phyloP scores from a whole-genome alignment of 176 grass and related monocot species.

The Poa annua region DNA sequence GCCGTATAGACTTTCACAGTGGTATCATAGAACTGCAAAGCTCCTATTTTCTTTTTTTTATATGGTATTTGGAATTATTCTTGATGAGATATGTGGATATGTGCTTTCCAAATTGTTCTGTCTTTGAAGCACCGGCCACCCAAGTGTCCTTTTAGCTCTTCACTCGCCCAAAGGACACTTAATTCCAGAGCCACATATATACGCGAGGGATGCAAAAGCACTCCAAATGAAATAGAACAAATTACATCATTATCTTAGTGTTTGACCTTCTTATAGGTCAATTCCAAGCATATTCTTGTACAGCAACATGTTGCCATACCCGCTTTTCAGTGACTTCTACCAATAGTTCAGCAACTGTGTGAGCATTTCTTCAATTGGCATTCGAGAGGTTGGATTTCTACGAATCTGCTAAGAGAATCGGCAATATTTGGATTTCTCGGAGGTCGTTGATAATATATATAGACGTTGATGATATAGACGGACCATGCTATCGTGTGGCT shows the following conservation, averaged over 20 bases:
- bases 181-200: neutral
- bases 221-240: neutral
- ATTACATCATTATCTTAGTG: neutral
- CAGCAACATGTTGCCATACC: constrained; percentile 16
- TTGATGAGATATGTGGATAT: constrained; percentile 35
- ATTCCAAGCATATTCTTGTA: neutral
- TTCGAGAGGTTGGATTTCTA: constrained; percentile 7
- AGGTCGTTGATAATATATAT: neutral
- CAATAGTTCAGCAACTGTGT: neutral
- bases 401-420: constrained; percentile 19
- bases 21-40: neutral
- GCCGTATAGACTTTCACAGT: neutral
- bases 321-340: neutral
- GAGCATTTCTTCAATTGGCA: constrained; percentile 2
- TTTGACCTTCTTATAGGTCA: constrained; percentile 34
- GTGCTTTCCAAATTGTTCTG: constrained; percentile 37
- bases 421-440: constrained; percentile 11
- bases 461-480: neutral
- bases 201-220: constrained; percentile 6
- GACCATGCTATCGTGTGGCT: neutral
- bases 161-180: constrained; percentile 28
- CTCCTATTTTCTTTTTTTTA: neutral
- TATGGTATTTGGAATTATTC: constrained; percentile 18
- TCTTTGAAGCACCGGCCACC: constrained; percentile 31
- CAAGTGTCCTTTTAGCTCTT: constrained; percentile 38